A percentile compares a stretch with the other conserved stretches of the same genome.
phyloP scores from a whole-genome alignment of 140 eudicot species.

The Anethum foeniculum region DNA sequence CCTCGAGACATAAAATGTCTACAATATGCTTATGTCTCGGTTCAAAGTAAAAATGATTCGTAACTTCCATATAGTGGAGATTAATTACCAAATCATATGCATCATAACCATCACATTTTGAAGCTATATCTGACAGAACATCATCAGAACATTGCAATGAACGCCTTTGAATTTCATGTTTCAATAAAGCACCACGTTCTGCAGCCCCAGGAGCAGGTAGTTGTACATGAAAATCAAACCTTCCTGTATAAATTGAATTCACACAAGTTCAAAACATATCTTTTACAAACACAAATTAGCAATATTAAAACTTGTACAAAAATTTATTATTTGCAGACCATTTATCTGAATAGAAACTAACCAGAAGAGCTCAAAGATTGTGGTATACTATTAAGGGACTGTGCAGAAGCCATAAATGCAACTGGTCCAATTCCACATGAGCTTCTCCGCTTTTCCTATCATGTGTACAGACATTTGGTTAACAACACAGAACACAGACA shows the following conservation, averaged over 20 bases:
- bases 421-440: slow-evolving; percentile 84
- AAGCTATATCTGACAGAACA: slow-evolving; percentile 60
- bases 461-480: slow-evolving; percentile 2
- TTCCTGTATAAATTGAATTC: slow-evolving; percentile 38
- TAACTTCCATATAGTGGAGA: background rate
- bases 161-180: slow-evolving; percentile 73
- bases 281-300: background rate
- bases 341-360: slow-evolving; percentile 29
- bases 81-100: slow-evolving; percentile 86
- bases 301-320: background rate
- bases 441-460: slow-evolving; percentile 55
- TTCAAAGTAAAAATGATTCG: background rate
- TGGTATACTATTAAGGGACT: slow-evolving; percentile 68
- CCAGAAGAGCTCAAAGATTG: slow-evolving; percentile 81
- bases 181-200: slow-evolving; percentile 80
- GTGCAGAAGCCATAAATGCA: slow-evolving; percentile 81
- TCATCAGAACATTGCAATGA: slow-evolving; percentile 71
- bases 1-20: background rate
- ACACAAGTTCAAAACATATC: background rate
- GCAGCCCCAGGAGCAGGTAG: slow-evolving; percentile 88
- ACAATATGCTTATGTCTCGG: background rate
- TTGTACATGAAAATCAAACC: slow-evolving; percentile 89
- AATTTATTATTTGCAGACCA: background rate
- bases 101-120: slow-evolving; percentile 96
- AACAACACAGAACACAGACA: slow-evolving; percentile 2